Percentiles rank a stretch among this genome's conserved stretches.
Evolutionary conservation across 257 asterid genomes (phyloP).

Genomic region (Coffea eugenioides): DNA sequence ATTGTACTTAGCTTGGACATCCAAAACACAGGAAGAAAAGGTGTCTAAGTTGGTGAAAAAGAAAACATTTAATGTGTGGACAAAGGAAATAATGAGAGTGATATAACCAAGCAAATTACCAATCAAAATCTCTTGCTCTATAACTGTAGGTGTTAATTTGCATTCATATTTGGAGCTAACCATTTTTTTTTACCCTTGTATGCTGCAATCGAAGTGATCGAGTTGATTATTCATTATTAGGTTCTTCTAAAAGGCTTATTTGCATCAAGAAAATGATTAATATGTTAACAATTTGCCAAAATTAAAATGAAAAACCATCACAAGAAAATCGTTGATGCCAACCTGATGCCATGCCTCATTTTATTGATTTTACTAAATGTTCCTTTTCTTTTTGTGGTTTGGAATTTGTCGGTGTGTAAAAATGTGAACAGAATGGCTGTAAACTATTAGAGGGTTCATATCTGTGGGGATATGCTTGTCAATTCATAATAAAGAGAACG

Average conservation of each 20-base stretch:
- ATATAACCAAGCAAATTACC: not conserved
- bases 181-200: not conserved
- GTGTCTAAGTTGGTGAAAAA: no score
- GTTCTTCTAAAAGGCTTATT: not conserved
- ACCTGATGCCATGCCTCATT: not conserved
- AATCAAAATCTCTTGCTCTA: not conserved
- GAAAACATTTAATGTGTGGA: no score
- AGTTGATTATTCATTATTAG: not conserved
- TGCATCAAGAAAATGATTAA: not conserved
- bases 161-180: not conserved
- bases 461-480: conserved; percentile 24
- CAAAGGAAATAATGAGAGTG: no score
- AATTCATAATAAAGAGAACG: conserved; percentile 29
- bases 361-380: not conserved
- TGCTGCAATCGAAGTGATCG: not conserved
- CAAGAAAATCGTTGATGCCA: no score
- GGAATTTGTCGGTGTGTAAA: not conserved
- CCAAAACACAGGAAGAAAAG: no score
- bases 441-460: not conserved
- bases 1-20: no score
- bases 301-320: not conserved
- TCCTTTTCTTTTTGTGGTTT: not conserved
- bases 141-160: not conserved
- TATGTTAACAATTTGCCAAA: not conserved
- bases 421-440: not conserved